phyloP scores from a whole-genome alignment of 2,329 filamentous ascomycete genomes.

The Talaromyces funiculosus region DNA sequence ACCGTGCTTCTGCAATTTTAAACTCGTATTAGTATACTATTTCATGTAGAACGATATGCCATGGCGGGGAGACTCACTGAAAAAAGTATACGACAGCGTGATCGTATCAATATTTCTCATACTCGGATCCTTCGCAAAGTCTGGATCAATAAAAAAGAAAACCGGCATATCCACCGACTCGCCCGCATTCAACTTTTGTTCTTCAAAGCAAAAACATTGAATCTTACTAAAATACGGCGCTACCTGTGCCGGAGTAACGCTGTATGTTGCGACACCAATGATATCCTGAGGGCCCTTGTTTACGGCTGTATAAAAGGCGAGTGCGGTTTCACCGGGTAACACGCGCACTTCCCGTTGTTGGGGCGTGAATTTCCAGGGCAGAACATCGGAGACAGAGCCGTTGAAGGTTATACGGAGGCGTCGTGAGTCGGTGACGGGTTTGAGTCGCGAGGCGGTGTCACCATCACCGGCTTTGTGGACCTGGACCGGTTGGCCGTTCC shows the following conservation, averaged over 20 bases:
- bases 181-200: constrained; percentile 85
- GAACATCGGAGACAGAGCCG: constrained; percentile 85
- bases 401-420: constrained; percentile 95
- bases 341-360: constrained; percentile 96
- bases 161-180: constrained; percentile 99
- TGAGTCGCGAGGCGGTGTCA: constrained; percentile 70
- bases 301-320: constrained; percentile 96
- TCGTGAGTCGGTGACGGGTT: constrained; percentile 72
- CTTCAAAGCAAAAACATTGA: constrained; percentile 98
- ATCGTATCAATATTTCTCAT: constrained; percentile 95
- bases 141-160: constrained; percentile 97
- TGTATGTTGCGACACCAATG: constrained; percentile 96
- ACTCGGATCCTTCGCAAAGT: constrained; percentile 82
- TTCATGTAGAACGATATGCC: background rate
- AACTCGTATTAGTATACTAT: background rate
- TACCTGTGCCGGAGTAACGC: constrained; percentile 90
- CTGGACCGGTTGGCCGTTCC: constrained; percentile 87
- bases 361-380: constrained; percentile 95
- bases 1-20: constrained; percentile 64
- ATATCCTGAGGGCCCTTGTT: constrained; percentile 89
- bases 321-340: constrained; percentile 87
- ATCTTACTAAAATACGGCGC: constrained; percentile 99
- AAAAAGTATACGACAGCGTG: constrained; percentile 95
- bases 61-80: constrained; percentile 59
- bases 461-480: constrained; percentile 62